Evolutionary conservation across 169 alveolate species (phyloP), one percentile per base, ranked within the genome.

Genomic region (Blepharisma undulans): DNA sequence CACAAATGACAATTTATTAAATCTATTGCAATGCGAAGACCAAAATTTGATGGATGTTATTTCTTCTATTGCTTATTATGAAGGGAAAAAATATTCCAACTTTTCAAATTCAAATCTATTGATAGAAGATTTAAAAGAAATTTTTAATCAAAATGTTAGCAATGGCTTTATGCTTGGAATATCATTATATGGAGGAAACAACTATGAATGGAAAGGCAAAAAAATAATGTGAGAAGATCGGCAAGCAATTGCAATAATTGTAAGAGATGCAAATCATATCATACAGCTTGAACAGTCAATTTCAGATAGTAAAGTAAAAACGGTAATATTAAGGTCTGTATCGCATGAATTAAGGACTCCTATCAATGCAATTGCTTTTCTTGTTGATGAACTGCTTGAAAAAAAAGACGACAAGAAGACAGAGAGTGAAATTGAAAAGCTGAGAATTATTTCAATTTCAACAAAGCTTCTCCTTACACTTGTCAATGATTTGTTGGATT

Each of bases 341-440:
- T 84, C 89, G 7, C 89, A 84, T 60, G 89, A 84, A 32, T 30
- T 84, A 10, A 32, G 89, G 16, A 84, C 89, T 22, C 89, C 89
- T 36, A 25, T 60, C 36, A 84, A 84, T 60, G 89, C 78, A 1
- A 61, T 84, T 36, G 22, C 22, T 25, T 30, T 84, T 25, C 25
- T 48, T 4, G 25, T 32, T 19, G 77, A 79, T 7, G 87, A 79
- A 7, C 30, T 74, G 29, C 30, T 74, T 22, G 33, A 74, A 74
- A 74, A 74, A 22, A 29, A 74, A 18, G 18, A 25, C 18, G 80
- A 29, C 0, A 29, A 74, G 7, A 2, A 18, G 14, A 48, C 66
- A 48, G 66, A 48, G 10, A 6, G 33, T 72, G 36, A 72, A 72
- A 6, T 3, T 0, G 33, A 72, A 72, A 72, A 72, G 16, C 80